These are phyloP conservation scores for Holtermannia corniformis DNA, from an alignment of 768 basidiomycete genomes.

Conservation along the genomic window DNA sequence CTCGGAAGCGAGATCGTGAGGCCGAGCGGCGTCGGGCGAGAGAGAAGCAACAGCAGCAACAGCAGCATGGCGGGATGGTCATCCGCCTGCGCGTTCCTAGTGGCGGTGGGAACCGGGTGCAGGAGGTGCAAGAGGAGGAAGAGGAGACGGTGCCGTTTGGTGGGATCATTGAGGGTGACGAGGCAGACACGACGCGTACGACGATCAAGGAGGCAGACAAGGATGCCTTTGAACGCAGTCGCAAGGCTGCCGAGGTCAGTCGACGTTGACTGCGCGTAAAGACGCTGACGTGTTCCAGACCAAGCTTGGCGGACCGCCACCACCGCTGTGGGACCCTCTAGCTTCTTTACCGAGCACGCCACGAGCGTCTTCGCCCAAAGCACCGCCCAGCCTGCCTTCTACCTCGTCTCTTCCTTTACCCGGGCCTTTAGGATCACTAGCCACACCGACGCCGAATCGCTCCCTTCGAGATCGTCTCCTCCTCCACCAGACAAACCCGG, in stretches of 20 bases:
- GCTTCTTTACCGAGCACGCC: conserved; percentile 5
- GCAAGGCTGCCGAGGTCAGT: conserved; percentile 67
- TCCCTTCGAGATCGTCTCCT: conserved; percentile 29
- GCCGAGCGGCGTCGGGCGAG: background rate
- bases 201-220: conserved; percentile 55
- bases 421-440: no score
- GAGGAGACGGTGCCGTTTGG: conserved; percentile 64
- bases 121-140: conserved; percentile 50
- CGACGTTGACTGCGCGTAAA: conserved; percentile 45
- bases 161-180: conserved; percentile 58
- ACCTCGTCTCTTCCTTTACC: background rate
- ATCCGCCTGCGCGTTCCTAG: conserved; percentile 20
- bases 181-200: conserved; percentile 67
- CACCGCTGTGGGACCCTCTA: conserved; percentile 9
- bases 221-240: conserved; percentile 61
- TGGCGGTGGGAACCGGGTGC: background rate
- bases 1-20: no score
- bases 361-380: conserved; percentile 7
- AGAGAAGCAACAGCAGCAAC: background rate
- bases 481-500: conserved; percentile 15
- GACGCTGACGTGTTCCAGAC: no score
- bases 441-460: background rate
- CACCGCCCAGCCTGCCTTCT: background rate
- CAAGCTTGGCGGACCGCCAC: conserved; percentile 26
- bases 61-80: conserved; percentile 8